Percentiles rank a stretch among this genome's conserved stretches.
These are phyloP conservation scores for Trichosporon sp. DNA, from an alignment of 1,284 basidiomycete species.

Conservation along the genomic window DNA sequence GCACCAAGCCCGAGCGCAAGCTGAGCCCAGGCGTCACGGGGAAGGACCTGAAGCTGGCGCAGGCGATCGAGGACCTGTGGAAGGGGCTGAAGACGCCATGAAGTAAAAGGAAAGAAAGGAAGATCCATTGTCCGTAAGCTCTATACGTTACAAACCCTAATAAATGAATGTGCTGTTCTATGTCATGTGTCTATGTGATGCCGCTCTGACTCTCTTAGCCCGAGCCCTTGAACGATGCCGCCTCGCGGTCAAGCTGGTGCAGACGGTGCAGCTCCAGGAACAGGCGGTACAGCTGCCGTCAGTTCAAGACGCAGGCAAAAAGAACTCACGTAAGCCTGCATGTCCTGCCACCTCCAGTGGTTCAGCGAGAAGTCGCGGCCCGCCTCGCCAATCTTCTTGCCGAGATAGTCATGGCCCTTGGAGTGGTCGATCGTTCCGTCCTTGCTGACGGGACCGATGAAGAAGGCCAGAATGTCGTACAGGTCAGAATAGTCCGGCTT, in stretches of 20 bases:
- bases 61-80: conserved; percentile 28
- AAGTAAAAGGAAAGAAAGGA: not conserved
- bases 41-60: conserved; percentile 39
- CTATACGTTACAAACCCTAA: not conserved
- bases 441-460: conserved; percentile 46
- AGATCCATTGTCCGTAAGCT: not conserved
- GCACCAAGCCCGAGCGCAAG: conserved; percentile 18
- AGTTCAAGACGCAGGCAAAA: not conserved
- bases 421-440: conserved; percentile 39
- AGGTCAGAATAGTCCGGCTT: conserved; percentile 52
- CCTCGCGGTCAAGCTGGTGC: conserved; percentile 39
- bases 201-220: not conserved
- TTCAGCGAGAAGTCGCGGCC: conserved; percentile 51
- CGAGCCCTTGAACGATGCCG: conserved; percentile 23
- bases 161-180: not conserved
- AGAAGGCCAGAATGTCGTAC: conserved; percentile 53
- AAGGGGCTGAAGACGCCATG: not conserved
- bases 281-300: conserved; percentile 43
- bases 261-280: conserved; percentile 44
- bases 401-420: conserved; percentile 49
- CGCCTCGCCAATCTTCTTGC: conserved; percentile 51
- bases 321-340: conserved; percentile 51
- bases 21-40: conserved; percentile 39
- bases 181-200: not conserved
- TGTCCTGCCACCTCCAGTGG: conserved; percentile 53